Evolutionary conservation across 208 protist species (phyloP).

Genomic region (Trypanosoma conorhini): DNA sequence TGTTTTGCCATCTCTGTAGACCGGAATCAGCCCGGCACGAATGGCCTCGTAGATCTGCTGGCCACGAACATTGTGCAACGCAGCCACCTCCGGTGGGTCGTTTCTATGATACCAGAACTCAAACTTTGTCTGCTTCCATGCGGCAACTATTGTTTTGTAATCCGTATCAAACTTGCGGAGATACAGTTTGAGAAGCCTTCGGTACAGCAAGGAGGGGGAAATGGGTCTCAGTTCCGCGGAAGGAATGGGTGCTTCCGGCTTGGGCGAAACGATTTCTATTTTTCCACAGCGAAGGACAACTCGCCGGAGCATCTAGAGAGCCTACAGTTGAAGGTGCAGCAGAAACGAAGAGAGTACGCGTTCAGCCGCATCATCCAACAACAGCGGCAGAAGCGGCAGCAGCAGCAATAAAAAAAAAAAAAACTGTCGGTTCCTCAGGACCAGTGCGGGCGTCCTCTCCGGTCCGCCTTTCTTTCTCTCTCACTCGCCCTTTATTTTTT

Average conservation of each 20-base stretch:
- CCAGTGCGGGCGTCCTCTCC: not conserved
- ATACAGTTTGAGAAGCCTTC: conserved; percentile 81
- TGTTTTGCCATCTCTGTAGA: conserved; percentile 72
- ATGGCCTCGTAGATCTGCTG: conserved; percentile 81
- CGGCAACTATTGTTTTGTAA: conserved; percentile 73
- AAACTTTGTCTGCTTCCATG: conserved; percentile 90
- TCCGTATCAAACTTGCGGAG: conserved; percentile 90
- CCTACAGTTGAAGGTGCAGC: not conserved
- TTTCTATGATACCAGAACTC: conserved; percentile 78
- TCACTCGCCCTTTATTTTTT: not conserved
- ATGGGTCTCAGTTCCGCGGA: conserved; percentile 58
- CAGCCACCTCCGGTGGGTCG: conserved; percentile 45
- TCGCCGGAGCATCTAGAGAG: conserved; percentile 22
- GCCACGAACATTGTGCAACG: conserved; percentile 70
- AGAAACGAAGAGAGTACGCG: conserved; percentile 2
- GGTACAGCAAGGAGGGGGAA: conserved; percentile 65
- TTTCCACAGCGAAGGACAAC: conserved; percentile 36
- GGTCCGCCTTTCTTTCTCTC: not conserved
- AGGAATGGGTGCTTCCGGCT: conserved; percentile 53
- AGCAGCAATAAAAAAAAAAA: conserved; percentile 15
- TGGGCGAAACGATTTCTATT: conserved; percentile 74
- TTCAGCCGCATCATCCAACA: conserved; percentile 4
- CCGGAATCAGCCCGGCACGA: conserved; percentile 67
- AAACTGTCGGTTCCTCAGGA: not conserved
- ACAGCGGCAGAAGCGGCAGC: conserved; percentile 23